Evolutionary conservation across 2,329 filamentous ascomycete genomes (phyloP).

Genomic region (Colletotrichum orchidophilum): DNA sequence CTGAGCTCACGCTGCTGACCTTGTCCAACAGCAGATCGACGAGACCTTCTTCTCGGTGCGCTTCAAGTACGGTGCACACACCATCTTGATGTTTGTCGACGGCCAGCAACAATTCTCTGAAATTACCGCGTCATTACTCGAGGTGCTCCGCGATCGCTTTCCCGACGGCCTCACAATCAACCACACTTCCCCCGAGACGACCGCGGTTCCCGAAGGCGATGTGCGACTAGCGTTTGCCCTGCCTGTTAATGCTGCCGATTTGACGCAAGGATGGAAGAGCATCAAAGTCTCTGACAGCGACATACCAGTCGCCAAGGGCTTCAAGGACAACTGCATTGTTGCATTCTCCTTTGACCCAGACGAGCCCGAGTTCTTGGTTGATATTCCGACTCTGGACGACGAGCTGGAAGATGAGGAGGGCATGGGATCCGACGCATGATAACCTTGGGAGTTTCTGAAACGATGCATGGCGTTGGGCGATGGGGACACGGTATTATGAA

Average conservation of each 20-base stretch:
- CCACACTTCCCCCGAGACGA: conserved; percentile 43
- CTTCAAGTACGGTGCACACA: conserved; percentile 78
- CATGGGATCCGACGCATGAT: conserved; percentile 30
- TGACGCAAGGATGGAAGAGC: conserved; percentile 59
- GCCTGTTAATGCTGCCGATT: conserved; percentile 55
- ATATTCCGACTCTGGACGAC: conserved; percentile 52
- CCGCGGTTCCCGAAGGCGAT: conserved; percentile 50
- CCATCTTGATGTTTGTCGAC: conserved; percentile 74
- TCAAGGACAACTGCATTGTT: conserved; percentile 58
- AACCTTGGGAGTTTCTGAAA: neutral
- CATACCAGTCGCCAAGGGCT: conserved; percentile 51
- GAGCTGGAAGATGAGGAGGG: conserved; percentile 52
- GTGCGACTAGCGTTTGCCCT: conserved; percentile 57
- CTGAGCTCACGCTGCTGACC: neutral
- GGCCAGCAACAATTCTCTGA: conserved; percentile 64
- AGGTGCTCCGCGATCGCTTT: conserved; percentile 66
- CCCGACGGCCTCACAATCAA: conserved; percentile 59
- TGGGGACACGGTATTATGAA: neutral
- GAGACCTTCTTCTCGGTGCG: conserved; percentile 71
- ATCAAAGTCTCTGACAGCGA: conserved; percentile 50
- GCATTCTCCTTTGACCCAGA: conserved; percentile 59
- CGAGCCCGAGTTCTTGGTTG: conserved; percentile 54
- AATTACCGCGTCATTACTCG: conserved; percentile 67
- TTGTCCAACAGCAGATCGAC: conserved; percentile 40
- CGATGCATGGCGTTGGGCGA: conserved; percentile 23